These are phyloP conservation scores for Trichoderma lentiforme DNA, from an alignment of 2,329 filamentous ascomycete species.

Conservation along the genomic window DNA sequence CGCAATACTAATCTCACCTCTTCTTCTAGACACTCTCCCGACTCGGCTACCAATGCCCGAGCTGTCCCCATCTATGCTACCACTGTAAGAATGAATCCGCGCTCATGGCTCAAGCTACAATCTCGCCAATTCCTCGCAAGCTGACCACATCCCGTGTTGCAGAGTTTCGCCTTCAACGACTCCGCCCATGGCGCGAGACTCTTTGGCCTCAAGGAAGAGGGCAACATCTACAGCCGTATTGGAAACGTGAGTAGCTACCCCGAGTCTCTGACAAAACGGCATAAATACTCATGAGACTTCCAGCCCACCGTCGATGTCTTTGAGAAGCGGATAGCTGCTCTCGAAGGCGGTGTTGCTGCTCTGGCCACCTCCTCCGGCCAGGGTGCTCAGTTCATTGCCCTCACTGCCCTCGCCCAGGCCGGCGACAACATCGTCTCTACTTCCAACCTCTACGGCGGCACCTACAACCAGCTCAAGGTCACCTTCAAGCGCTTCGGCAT, in stretches of 20 bases:
- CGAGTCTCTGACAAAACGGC: neutral
- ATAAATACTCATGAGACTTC: neutral
- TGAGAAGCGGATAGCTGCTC: constrained; percentile 91
- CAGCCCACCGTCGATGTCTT: constrained; percentile 93
- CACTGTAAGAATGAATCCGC: constrained; percentile 45
- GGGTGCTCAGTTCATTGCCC: constrained; percentile 86
- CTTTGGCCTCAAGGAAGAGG: constrained; percentile 94
- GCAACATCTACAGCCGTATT: constrained; percentile 97
- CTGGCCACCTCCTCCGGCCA: constrained; percentile 84
- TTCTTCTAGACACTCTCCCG: constrained; percentile 67
- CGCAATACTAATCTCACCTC: constrained; percentile 12
- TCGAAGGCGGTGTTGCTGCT: constrained; percentile 87
- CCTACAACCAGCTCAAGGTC: constrained; percentile 97
- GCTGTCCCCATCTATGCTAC: constrained; percentile 96
- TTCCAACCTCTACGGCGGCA: constrained; percentile 87
- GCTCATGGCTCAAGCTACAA: neutral
- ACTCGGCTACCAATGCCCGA: constrained; percentile 77
- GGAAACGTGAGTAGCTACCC: constrained; percentile 66
- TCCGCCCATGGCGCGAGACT: constrained; percentile 91
- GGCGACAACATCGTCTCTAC: constrained; percentile 95
- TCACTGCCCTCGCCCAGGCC: constrained; percentile 75
- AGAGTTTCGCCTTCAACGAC: constrained; percentile 94
- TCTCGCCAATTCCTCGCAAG: neutral
- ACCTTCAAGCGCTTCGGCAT: constrained; percentile 84
- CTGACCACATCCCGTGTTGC: constrained; percentile 5